Base-by-base conservation (phyloP, 768 basidiomycete genomes). In the Calocybe cyanea region DNA sequence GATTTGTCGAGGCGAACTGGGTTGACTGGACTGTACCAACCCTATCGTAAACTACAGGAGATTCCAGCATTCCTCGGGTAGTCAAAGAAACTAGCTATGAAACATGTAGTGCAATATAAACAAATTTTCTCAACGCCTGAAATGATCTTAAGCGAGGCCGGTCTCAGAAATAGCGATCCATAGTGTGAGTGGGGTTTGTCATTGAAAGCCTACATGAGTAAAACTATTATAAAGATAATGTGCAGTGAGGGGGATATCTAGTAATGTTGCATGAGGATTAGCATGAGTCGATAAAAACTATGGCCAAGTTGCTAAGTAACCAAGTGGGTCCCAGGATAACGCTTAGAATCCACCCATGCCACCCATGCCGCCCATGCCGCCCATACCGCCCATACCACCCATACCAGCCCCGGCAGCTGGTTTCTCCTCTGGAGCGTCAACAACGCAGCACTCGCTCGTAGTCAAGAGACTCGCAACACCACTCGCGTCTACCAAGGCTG, bases 381-480 rank as follows among this genome's bases (percentile, higher is more conserved):
- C 69, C 64, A 67, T 66, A 4, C 67, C 69, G 7, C 64, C 64
- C 60, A 67, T 66, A 15, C 70, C 69, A 8, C 63, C 66, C 52
- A 80, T 83, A 6, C 79, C 81, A 1, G 71, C 72, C 14, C 52
- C 56, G 14, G 65, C 64, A 3, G 75, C 68, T 45, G 81, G 71
- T 40, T 86, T 76, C 53, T 87, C 80, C 61, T 96, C 92, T 53
- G 88, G 86, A 11, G 85, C 89, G 40, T 97, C 92, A 18, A 97
- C 93, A 32, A 98, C 79, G 62, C 89, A 88, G 33, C 81, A 85
- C 73, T 98, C 94, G 56, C 85, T 89, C 41, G 94, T 98, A 38
- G 92, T 92, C 67, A 97, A 71, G 64, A 98, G 69, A 51, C 83
- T 87, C 3, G 94, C 92, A n/a, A 97, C 94, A 60, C 95, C 93